phyloP scores from a whole-genome alignment of 257 asterid genomes.

The Ilex asprella region DNA sequence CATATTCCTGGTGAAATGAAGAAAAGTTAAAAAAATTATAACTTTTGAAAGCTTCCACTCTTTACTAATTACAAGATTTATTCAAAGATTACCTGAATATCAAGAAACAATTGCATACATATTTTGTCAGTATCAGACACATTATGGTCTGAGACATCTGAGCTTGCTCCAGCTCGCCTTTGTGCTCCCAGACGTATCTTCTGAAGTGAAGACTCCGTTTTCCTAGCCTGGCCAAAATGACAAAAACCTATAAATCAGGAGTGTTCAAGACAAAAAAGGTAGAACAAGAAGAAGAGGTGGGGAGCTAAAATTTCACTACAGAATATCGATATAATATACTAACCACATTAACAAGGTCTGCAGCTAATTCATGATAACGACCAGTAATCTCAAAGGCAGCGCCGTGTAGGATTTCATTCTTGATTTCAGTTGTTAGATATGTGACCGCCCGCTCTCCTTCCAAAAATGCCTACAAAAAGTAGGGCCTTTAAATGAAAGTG shows the following conservation, averaged over 20 bases:
- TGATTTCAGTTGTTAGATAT: conserved; percentile 50
- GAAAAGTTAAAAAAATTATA: not conserved
- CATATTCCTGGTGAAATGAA: conserved; percentile 57
- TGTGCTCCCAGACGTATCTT: conserved; percentile 93
- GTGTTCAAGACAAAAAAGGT: conserved; percentile 10
- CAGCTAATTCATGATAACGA: conserved; percentile 69
- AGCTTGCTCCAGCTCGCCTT: conserved; percentile 89
- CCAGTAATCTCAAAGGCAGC: conserved; percentile 73
- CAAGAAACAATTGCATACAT: conserved; percentile 93
- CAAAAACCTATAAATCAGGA: not conserved
- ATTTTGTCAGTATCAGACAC: conserved; percentile 90
- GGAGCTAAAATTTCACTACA: not conserved
- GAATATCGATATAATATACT: conserved; percentile 16
- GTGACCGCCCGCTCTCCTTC: conserved; percentile 75
- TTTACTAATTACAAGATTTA: not conserved
- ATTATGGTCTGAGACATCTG: conserved; percentile 77
- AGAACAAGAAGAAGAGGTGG: not conserved
- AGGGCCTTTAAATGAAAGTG: conserved; percentile 28
- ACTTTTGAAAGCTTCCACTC: not conserved
- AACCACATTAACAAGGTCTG: conserved; percentile 82
- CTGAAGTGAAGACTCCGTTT: conserved; percentile 92
- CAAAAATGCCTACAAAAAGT: conserved; percentile 54
- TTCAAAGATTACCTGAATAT: conserved; percentile 55
- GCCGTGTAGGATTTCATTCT: conserved; percentile 58
- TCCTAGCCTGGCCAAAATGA: conserved; percentile 54